These are phyloP conservation scores for Naematelia aurantialba DNA, from an alignment of 768 basidiomycete genomes.

Conservation along the genomic window DNA sequence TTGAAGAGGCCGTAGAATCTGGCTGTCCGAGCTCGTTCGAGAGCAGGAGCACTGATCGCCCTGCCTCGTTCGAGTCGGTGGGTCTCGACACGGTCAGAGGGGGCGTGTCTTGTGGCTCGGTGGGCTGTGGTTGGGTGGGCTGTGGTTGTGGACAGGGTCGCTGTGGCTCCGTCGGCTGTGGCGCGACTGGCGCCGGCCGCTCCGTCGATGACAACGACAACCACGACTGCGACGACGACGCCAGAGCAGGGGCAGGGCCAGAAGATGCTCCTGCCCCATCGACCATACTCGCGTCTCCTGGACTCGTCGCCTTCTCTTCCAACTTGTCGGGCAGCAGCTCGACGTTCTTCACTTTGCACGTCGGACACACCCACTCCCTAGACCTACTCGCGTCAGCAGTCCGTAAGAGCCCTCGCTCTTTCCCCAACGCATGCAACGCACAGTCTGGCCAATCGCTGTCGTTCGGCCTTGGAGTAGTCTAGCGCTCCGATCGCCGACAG, in stretches of 20 bases:
- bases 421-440: conserved; percentile 12
- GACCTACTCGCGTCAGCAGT: conserved; percentile 25
- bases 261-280: too few species aligned
- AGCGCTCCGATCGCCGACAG: conserved; percentile 46
- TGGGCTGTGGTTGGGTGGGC: neutral
- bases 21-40: too few species aligned
- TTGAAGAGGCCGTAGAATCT: too few species aligned
- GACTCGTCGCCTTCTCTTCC: conserved; percentile 1
- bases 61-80: too few species aligned
- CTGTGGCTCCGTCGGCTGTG: neutral
- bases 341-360: conserved; percentile 28
- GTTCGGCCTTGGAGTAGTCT: conserved; percentile 44
- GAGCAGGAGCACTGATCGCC: too few species aligned
- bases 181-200: too few species aligned
- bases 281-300: neutral
- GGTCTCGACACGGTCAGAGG: neutral
- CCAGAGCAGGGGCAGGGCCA: too few species aligned
- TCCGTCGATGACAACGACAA: too few species aligned
- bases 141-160: neutral
- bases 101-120: neutral
- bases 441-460: conserved; percentile 44
- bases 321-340: conserved; percentile 16
- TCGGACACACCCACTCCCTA: conserved; percentile 39
- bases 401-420: too few species aligned
- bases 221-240: too few species aligned